phyloP scores from a whole-genome alignment of 2,329 filamentous ascomycete genomes.

The Cryphonectria radicalis region DNA sequence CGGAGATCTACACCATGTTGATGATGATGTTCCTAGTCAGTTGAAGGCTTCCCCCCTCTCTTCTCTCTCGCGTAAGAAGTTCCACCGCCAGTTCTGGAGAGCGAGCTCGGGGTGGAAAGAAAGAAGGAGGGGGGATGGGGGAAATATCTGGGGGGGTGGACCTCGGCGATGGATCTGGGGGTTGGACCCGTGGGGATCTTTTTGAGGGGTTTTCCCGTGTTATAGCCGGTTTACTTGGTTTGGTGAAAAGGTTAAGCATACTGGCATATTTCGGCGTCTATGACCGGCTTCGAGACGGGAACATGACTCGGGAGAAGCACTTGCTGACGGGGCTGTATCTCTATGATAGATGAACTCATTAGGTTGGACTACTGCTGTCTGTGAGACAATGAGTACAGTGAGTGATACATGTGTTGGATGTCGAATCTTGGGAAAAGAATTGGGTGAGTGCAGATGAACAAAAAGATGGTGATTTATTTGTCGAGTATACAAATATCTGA shows the following conservation, averaged over 20 bases:
- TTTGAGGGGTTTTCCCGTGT: conserved; percentile 1
- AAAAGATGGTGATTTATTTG: neutral
- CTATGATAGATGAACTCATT: neutral
- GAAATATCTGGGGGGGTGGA: neutral
- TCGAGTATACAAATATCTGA: neutral
- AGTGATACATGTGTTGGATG: neutral
- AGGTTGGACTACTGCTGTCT: neutral
- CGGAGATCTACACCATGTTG: neutral
- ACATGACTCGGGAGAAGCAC: neutral
- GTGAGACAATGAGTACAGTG: neutral
- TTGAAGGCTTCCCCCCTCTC: neutral
- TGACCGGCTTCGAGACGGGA: neutral
- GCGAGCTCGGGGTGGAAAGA: neutral
- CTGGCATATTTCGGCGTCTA: neutral
- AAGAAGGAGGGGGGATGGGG: neutral
- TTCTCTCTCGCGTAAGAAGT: neutral
- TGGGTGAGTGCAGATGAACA: neutral
- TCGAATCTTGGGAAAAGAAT: neutral
- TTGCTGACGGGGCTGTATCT: neutral
- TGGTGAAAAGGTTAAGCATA: neutral
- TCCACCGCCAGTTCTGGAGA: neutral
- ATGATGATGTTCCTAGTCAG: neutral
- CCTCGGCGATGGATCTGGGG: neutral
- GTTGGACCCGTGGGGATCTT: neutral
- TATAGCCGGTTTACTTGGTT: neutral